Base-by-base conservation (phyloP, 345 rosid genomes). In the Citrus australasica region DNA sequence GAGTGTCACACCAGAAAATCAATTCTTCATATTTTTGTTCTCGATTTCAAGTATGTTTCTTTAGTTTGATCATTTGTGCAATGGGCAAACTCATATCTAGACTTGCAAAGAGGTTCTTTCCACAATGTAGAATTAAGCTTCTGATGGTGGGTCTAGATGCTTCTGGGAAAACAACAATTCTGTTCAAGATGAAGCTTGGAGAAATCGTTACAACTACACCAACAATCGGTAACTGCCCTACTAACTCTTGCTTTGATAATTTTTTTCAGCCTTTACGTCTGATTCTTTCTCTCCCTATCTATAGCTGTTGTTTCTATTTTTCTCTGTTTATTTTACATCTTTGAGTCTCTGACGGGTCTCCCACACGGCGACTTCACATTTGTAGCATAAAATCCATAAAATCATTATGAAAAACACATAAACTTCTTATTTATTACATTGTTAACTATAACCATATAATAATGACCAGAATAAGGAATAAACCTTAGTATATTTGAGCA, bases 131-230 rank as follows among this genome's bases (percentile, higher is more conserved):
- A 78, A 71, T 83, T 59, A 88, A 87, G 80, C 84, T 90, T 58
- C 76, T 91, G 72, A 92, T 89, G 96, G 86, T 91, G 25, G 94
- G 94, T 79, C 96, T 92, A 75, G 93, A 91, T 78, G 87, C 79
- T 79, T 91, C 94, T 2, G 93, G 97, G 75, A 92, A 92, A 82
- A 86, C 97, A 68, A 88, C 92, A 69, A 87, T 92, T 79, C 87
- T 94, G 64, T 90, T 82, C 87, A 92, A 87, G 86, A 86, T 92
- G 17, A 91, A 85, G 84, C 90, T 91, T 13, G 97, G 98, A 51
- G 89, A 89, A 7, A 68, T 84, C n/a, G 88, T 92, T 61, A 79
- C 86, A 40, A 87, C 93, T 7, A 70, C 74, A 7, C 90, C 95
- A 53, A 93, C 95, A 28, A 86, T 90, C 1, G 96, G 94, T 90